phyloP scores from a whole-genome alignment of 129 eudicot genomes.

The Gnaphalium uliginosum region DNA sequence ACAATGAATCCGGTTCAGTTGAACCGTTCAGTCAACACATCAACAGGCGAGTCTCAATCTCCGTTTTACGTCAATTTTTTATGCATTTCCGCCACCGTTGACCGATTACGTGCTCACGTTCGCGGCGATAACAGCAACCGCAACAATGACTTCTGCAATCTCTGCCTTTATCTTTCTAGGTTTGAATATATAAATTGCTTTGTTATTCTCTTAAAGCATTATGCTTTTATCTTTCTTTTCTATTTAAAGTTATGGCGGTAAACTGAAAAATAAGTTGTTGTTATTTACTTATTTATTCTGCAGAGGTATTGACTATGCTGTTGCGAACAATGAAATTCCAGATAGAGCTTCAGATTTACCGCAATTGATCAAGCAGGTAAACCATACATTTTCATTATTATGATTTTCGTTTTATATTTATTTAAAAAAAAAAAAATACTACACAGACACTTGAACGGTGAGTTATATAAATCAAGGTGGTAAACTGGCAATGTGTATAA shows the following conservation, averaged over 20 bases:
- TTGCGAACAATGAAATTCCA: slow-evolving; percentile 63
- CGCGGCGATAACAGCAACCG: slow-evolving; percentile 14
- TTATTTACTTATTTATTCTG: slow-evolving; percentile 7
- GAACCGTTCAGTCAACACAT: background rate
- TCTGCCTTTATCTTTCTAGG: slow-evolving; percentile 76
- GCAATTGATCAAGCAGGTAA: slow-evolving; percentile 57
- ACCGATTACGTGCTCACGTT: slow-evolving; percentile 35
- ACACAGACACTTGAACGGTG: too few species aligned
- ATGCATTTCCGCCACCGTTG: slow-evolving; percentile 47
- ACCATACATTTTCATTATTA: background rate
- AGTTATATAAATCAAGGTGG: too few species aligned
- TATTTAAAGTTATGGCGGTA: background rate
- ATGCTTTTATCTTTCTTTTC: background rate
- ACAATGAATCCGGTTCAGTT: slow-evolving; percentile 25
- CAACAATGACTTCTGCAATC: slow-evolving; percentile 40
- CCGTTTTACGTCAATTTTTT: slow-evolving; percentile 31
- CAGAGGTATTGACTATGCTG: slow-evolving; percentile 74
- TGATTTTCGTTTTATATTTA: too few species aligned
- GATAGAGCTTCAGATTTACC: slow-evolving; percentile 54
- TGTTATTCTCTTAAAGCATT: too few species aligned
- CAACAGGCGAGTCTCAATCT: background rate
- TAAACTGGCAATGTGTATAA: too few species aligned
- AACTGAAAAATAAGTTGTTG: background rate
- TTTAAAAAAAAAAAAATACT: too few species aligned
- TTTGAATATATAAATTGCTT: background rate